Conservation (phyloP, 2,329 filamentous ascomycete species). For the Aureobasidium sp. region DNA sequence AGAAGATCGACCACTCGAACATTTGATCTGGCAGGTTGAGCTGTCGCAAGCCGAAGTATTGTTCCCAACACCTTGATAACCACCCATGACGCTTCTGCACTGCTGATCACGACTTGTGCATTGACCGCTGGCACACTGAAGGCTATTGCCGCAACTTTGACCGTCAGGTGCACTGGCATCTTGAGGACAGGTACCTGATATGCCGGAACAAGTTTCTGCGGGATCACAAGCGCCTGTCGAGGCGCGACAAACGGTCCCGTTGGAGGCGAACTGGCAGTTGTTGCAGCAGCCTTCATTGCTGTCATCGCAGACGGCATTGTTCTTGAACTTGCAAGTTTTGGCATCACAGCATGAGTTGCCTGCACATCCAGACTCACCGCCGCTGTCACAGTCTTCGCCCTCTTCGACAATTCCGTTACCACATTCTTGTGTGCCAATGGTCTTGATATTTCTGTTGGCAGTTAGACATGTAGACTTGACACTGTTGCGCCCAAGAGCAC, state of each 20-base stretch:
- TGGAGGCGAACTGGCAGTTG: constrained; percentile 59
- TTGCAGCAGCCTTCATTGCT: constrained; percentile 80
- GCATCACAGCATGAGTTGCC: constrained; percentile 77
- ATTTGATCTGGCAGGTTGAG: constrained; percentile 68
- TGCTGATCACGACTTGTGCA: constrained; percentile 89
- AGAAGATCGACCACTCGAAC: constrained; percentile 50
- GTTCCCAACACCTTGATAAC: constrained; percentile 58
- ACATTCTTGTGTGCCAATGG: constrained; percentile 76
- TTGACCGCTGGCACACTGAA: constrained; percentile 83
- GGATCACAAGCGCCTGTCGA: constrained; percentile 80
- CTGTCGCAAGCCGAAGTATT: constrained; percentile 72
- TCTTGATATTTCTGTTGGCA: constrained; percentile 77
- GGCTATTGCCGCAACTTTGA: constrained; percentile 59
- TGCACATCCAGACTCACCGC: constrained; percentile 64
- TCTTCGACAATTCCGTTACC: constrained; percentile 95
- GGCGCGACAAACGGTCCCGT: constrained; percentile 69
- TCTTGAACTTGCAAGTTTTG: constrained; percentile 76
- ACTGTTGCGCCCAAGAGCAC: constrained; percentile 67
- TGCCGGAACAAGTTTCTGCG: constrained; percentile 73
- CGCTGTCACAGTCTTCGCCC: constrained; percentile 94
- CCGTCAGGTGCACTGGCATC: constrained; percentile 67
- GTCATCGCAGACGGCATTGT: constrained; percentile 70
- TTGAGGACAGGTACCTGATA: constrained; percentile 61
- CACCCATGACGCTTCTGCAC: constrained; percentile 77
- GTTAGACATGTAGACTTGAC: constrained; percentile 71